Conservation (phyloP, 2,329 filamentous ascomycete genomes). For the Aspergillus japonicus region DNA sequence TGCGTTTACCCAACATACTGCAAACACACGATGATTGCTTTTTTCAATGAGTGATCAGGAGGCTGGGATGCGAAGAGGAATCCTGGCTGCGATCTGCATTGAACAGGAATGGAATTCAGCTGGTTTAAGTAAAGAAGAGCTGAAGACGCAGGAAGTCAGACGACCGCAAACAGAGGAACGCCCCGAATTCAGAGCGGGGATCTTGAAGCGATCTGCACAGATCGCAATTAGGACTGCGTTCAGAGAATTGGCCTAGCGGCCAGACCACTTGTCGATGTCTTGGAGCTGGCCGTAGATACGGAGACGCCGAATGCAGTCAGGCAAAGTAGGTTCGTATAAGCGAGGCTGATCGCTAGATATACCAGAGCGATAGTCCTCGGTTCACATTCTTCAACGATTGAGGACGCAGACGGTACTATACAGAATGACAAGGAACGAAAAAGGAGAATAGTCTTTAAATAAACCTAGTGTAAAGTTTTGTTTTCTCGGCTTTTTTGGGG, state of each 20-base stretch:
- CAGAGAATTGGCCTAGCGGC: conserved; percentile 3
- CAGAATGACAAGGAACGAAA: background rate
- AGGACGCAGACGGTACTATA: background rate
- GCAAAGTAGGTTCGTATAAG: background rate
- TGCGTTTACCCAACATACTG: conserved; percentile 28
- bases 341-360: background rate
- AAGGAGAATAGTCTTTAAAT: background rate
- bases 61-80: conserved; percentile 24
- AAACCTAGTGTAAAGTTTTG: background rate
- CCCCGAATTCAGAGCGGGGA: conserved; percentile 1
- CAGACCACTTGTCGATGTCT: background rate
- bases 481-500: too few species aligned
- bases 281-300: background rate
- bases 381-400: background rate
- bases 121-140: conserved; percentile 32
- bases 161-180: conserved; percentile 21
- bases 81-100: conserved; percentile 18
- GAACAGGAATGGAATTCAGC: conserved; percentile 28
- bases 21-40: conserved; percentile 7
- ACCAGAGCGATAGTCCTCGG: background rate
- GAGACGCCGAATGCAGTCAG: conserved; percentile 6
- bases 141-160: conserved; percentile 10
- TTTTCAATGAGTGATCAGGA: conserved; percentile 17
- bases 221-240: conserved; percentile 6
- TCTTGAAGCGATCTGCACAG: conserved; percentile 7